Evolutionary conservation across 495 filamentous ascomycete genomes (phyloP).

Genomic region (Daldinia grandis): DNA sequence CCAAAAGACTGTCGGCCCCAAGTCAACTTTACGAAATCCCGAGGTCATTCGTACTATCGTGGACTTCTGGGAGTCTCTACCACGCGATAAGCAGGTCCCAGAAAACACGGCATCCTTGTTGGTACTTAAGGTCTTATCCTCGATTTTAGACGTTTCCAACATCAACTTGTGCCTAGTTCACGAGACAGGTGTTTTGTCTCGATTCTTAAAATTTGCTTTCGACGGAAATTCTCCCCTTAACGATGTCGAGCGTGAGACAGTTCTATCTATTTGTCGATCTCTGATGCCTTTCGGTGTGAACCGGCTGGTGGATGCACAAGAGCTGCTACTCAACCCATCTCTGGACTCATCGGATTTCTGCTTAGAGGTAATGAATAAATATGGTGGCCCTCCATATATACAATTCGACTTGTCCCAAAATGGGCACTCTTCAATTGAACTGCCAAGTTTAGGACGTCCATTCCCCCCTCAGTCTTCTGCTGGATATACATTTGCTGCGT

Average conservation of each 20-base stretch:
- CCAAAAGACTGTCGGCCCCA: conserved; percentile 59
- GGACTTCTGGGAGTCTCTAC: conserved; percentile 70
- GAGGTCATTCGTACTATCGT: conserved; percentile 71
- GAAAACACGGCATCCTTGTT: conserved; percentile 64
- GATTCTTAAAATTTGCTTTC: conserved; percentile 75
- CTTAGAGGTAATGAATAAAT: conserved; percentile 72
- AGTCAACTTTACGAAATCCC: conserved; percentile 66
- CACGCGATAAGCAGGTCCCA: conserved; percentile 51
- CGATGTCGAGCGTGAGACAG: conserved; percentile 62
- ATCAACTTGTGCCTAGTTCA: conserved; percentile 82
- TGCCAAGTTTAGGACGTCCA: conserved; percentile 78
- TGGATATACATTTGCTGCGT: conserved; percentile 89
- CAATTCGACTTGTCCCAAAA: conserved; percentile 92
- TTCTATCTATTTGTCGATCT: conserved; percentile 66
- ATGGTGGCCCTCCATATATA: conserved; percentile 80
- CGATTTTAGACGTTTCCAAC: conserved; percentile 66
- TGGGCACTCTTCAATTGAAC: conserved; percentile 88
- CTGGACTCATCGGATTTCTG: conserved; percentile 74
- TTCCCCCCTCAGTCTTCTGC: conserved; percentile 78
- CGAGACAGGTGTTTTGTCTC: conserved; percentile 75
- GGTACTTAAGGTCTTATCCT: conserved; percentile 63
- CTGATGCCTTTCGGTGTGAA: conserved; percentile 76
- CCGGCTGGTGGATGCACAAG: conserved; percentile 78
- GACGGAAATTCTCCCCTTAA: conserved; percentile 54
- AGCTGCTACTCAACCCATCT: conserved; percentile 72